phyloP scores from a whole-genome alignment of 495 filamentous ascomycete genomes.

The Eremomyces bilateralis region DNA sequence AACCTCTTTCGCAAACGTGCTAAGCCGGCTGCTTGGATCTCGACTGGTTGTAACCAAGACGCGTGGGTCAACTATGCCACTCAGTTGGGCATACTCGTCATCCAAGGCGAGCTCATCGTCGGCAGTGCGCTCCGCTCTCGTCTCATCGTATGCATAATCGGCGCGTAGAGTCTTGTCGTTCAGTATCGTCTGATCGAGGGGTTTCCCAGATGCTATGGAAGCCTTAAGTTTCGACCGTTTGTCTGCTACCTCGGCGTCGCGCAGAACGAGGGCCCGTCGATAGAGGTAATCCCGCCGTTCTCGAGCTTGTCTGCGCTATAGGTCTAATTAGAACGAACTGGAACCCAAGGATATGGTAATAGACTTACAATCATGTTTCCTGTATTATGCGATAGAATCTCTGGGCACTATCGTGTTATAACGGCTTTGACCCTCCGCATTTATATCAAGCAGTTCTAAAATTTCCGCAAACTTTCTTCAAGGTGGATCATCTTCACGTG shows the following conservation, averaged over 20 bases:
- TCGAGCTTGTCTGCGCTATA: conserved; percentile 47
- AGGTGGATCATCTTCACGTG: no score
- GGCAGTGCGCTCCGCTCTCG: conserved; percentile 31
- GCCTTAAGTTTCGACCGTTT: conserved; percentile 72
- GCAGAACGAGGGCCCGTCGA: conserved; percentile 53
- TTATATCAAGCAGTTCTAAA: no score
- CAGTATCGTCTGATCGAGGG: conserved; percentile 67
- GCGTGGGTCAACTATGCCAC: conserved; percentile 65
- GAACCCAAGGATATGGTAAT: no score
- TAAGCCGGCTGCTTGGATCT: conserved; percentile 63
- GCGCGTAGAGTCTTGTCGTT: conserved; percentile 69
- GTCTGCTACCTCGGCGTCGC: conserved; percentile 78
- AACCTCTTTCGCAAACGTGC: conserved; percentile 89
- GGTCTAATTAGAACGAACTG: no score
- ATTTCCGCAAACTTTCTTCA: no score
- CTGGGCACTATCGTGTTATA: no score
- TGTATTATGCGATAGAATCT: no score
- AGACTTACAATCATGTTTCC: conserved; percentile 2
- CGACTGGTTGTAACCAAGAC: conserved; percentile 84
- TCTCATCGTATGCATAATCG: conserved; percentile 89
- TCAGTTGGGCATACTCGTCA: conserved; percentile 79
- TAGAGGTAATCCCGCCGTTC: conserved; percentile 91
- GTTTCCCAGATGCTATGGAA: conserved; percentile 65
- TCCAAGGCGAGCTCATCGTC: conserved; percentile 66
- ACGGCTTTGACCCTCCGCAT: no score